Evolutionary conservation across 345 rosid genomes (phyloP).

Genomic region (Syzygium jambos): DNA sequence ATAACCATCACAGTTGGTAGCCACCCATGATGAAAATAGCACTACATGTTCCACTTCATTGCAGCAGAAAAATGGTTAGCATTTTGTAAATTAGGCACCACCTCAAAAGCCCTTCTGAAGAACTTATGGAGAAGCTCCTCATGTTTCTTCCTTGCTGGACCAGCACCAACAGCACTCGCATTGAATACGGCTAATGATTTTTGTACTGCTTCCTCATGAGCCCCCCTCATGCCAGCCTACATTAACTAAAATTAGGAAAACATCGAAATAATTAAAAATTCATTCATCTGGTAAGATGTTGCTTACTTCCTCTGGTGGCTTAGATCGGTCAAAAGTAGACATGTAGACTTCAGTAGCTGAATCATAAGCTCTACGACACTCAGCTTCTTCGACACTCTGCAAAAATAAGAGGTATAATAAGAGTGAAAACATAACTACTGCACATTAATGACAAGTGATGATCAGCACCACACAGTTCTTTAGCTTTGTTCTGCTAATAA

Average conservation of each 20-base stretch:
- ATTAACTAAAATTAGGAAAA: constrained; percentile 19
- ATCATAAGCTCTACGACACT: constrained; percentile 89
- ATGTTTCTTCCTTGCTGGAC: constrained; percentile 65
- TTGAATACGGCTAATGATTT: constrained; percentile 60
- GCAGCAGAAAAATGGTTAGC: background rate
- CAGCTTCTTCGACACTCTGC: constrained; percentile 98
- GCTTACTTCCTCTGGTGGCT: constrained; percentile 88
- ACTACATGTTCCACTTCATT: background rate
- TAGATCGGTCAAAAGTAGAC: constrained; percentile 62
- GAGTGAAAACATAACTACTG: background rate
- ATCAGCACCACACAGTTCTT: background rate
- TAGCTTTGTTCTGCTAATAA: background rate
- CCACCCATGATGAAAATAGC: background rate
- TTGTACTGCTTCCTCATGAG: constrained; percentile 82
- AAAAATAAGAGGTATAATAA: background rate
- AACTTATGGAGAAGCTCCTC: constrained; percentile 88
- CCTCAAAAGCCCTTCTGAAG: constrained; percentile 81
- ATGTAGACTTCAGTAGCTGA: constrained; percentile 65
- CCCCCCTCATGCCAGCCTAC: constrained; percentile 78
- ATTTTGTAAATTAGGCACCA: constrained; percentile 8
- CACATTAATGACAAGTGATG: background rate
- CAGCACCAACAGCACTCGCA: constrained; percentile 83
- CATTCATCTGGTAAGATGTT: background rate
- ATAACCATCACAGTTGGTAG: background rate
- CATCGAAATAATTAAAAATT: background rate